Evolutionary conservation across 2,329 filamentous ascomycete species (phyloP), one percentile per base, ranked within the genome.

Genomic region (Cryphonectria radicalis): DNA sequence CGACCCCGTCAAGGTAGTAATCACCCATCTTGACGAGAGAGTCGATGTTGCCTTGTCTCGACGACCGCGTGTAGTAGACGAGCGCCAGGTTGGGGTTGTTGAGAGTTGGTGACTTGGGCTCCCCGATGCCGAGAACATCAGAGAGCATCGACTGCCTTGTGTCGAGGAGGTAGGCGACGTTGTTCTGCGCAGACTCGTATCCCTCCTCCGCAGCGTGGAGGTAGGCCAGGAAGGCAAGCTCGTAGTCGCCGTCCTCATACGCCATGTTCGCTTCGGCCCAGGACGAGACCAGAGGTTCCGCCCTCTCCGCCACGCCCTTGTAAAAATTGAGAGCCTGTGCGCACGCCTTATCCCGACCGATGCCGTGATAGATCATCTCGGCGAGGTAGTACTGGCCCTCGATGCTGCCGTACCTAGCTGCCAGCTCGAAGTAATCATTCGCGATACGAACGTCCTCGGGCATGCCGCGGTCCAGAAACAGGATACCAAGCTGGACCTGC

Each of bases 1-100:
- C 95, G 35, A 95, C 88, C 8, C 96, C 96, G 70, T 89, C 83
- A 43, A 97, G 90, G 80, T 99, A 98, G 81, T 98, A 98, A 82
- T 99, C 97, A 55, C 96, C 96, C 92, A 98, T 97, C 83, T 99
- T 99, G 75, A 99, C 93, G 74, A 97, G 87, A 0, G 95, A 93
- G 81, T 99, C 96, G 63, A 97, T 92, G 75, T 99, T 99, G 63
- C 91, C 89, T 79, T 99, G 97, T 75, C 94, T 93, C 2, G 96
- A 94, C 13, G 95, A 98, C 50, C 96, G 90, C 0, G 95, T 98
- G 93, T 95, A 99, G 82, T 97, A 96, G 50, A 97, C 91, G 66
- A 99, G 86, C 1, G 94, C 94, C 3, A 97, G 81, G 6, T 81
- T 79, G 1, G 88, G 82, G 75, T 90, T 86, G 68, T 86, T 80